Conservation (phyloP, 805 yeast genomes). For the Zygoascus bituminiphila region DNA sequence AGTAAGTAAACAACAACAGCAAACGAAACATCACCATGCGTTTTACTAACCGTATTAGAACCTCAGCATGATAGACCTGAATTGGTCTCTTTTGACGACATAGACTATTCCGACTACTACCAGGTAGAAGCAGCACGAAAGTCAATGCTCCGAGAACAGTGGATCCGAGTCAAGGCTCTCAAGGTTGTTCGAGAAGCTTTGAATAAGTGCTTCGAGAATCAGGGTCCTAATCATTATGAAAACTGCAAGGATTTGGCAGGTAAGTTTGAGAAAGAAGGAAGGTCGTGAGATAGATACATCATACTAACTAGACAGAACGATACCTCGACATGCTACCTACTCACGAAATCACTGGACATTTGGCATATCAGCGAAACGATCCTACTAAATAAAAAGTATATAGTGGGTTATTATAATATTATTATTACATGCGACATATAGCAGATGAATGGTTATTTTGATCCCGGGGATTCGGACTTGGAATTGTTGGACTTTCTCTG, state of each 20-base stretch:
- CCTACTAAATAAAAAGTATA: constrained; percentile 50
- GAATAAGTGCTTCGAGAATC: constrained; percentile 56
- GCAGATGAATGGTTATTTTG: not conserved
- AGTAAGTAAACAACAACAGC: not conserved
- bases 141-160: constrained; percentile 71
- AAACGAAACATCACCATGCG: too few relatives aligned
- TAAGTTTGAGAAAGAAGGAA: constrained; percentile 25
- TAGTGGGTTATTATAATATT: not conserved
- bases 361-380: constrained; percentile 85
- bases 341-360: constrained; percentile 60
- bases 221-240: constrained; percentile 62
- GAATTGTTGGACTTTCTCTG: too few relatives aligned
- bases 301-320: constrained; percentile 23
- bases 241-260: constrained; percentile 75
- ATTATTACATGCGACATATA: not conserved
- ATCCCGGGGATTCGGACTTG: too few relatives aligned
- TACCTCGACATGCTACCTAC: constrained; percentile 70
- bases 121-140: constrained; percentile 68
- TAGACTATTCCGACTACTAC: constrained; percentile 58
- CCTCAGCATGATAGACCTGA: constrained; percentile 40
- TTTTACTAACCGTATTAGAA: constrained; percentile 6
- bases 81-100: constrained; percentile 74
- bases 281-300: not conserved
- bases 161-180: constrained; percentile 60
- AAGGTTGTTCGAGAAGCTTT: constrained; percentile 65